Percentiles rank a stretch among this genome's conserved stretches.
These are phyloP conservation scores for Vanrija humicola DNA, from an alignment of 1,284 basidiomycete species.

Conservation along the genomic window DNA sequence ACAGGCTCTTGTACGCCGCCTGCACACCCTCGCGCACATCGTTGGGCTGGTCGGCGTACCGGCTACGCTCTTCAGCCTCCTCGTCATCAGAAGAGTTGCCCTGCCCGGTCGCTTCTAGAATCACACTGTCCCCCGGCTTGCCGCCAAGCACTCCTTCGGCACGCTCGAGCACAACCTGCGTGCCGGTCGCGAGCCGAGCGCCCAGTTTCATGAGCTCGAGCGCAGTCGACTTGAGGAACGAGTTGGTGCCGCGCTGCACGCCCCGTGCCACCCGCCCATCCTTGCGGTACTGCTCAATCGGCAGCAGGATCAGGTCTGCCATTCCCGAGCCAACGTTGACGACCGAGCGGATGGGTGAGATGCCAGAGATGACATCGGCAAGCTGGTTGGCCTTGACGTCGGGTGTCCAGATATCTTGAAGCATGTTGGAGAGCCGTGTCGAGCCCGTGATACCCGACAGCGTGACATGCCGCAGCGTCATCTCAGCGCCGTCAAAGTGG, in stretches of 20 bases:
- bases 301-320: slow-evolving; percentile 89
- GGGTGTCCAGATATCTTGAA: slow-evolving; percentile 98
- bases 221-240: slow-evolving; percentile 88
- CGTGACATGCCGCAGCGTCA: slow-evolving; percentile 91
- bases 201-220: slow-evolving; percentile 92
- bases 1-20: slow-evolving; percentile 79
- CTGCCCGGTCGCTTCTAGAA: slow-evolving; percentile 8
- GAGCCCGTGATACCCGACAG: slow-evolving; percentile 85
- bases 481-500: slow-evolving; percentile 98
- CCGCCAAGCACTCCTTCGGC: slow-evolving; percentile 86
- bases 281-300: slow-evolving; percentile 95
- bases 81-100: slow-evolving; percentile 41
- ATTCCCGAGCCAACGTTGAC: slow-evolving; percentile 96
- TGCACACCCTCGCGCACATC: slow-evolving; percentile 83
- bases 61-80: slow-evolving; percentile 61
- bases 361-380: slow-evolving; percentile 94
- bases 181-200: slow-evolving; percentile 91
- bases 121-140: slow-evolving; percentile 24
- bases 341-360: slow-evolving; percentile 88
- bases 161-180: slow-evolving; percentile 92
- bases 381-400: slow-evolving; percentile 98
- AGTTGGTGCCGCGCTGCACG: slow-evolving; percentile 86
- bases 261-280: slow-evolving; percentile 90
- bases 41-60: slow-evolving; percentile 84
- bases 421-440: slow-evolving; percentile 76